Base-by-base conservation (phyloP, 2,329 filamentous ascomycete genomes). In the Polychaeton citri region DNA sequence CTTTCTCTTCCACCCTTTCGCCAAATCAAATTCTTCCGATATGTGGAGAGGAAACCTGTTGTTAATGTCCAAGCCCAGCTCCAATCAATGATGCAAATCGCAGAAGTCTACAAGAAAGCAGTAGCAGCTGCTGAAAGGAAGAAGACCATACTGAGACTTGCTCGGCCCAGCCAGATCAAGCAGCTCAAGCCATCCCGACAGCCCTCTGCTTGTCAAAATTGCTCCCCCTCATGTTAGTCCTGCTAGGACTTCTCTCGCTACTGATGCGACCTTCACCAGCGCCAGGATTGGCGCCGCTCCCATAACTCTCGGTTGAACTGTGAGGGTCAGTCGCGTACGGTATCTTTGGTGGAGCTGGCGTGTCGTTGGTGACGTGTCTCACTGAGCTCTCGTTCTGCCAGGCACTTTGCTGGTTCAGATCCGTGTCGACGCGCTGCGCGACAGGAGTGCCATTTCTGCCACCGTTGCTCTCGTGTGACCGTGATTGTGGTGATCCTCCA, bases 311-410 rank as follows among this genome's bases (percentile, higher is more conserved):
- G 15, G 42, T 41, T 37, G 45, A 52, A 12, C 41, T 45, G 36
- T 49, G 49, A 2, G 43, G 38, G 32, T 24, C 21, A n/a, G 52
- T 43, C 36, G 47, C 45, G 36, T 51, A 48, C n/a, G 52, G 50
- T 33, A 55, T 20, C 15, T 34, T 44, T 19, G 51, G 44, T 26
- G 49, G 47, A 30, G 46, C 47, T 38, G 46, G 43, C 12, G 37
- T 39, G 32, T 44, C 45, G 13, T 43, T 39, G 18, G 51, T 55
- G 6, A 93, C 75, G 39, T 87, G 81, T 33, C 86, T 76, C 28
- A 88, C 85, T 33, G 81, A 86, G 45, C 76, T 79, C 58, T 93
- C 86, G 53, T 84, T 81, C 50, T 85, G 79, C 77, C 80, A 85
- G 4, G 82, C 72, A 35, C 63, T 61, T 21, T 69, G 67, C 52